A percentile compares a stretch with the other conserved stretches of the same genome.
Conservation (phyloP, 345 rosid genomes). For the Rhodomyrtus tomentosa region DNA sequence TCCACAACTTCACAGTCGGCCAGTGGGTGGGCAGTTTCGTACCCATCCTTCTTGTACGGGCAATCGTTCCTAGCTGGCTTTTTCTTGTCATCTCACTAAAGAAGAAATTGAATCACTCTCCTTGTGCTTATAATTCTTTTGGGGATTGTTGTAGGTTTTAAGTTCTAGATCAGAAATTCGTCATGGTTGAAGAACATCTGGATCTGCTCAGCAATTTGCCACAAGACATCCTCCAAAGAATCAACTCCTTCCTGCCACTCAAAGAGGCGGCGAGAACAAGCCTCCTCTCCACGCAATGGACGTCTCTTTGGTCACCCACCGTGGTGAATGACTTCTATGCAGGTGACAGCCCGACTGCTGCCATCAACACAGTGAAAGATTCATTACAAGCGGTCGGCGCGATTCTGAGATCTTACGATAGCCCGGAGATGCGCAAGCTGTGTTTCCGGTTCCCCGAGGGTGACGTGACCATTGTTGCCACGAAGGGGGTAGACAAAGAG, state of each 20-base stretch:
- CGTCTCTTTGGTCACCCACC: conserved; percentile 3
- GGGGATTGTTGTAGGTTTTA: background rate
- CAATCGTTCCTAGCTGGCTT: background rate
- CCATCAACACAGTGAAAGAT: background rate
- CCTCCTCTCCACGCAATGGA: conserved; percentile 5
- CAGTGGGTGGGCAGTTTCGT: background rate
- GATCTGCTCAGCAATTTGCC: conserved; percentile 6
- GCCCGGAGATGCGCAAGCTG: conserved; percentile 1
- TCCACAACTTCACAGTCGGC: background rate
- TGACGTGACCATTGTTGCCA: conserved; percentile 1
- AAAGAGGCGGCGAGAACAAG: background rate
- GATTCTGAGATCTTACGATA: background rate
- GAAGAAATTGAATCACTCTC: background rate
- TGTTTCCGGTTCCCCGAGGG: background rate
- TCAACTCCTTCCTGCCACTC: conserved; percentile 2
- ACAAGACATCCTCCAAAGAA: background rate
- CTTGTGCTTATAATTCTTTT: background rate
- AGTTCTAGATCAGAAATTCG: background rate
- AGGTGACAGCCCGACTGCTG: background rate
- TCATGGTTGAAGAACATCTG: background rate
- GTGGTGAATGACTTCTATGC: background rate
- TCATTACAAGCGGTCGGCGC: background rate
- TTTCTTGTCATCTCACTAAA: background rate
- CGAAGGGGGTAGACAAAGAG: conserved; percentile 6
- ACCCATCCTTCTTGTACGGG: background rate